A percentile compares a stretch with the other conserved stretches of the same genome.
Evolutionary conservation across 768 basidiomycete species (phyloP).

Genomic region (Serendipita sp.): DNA sequence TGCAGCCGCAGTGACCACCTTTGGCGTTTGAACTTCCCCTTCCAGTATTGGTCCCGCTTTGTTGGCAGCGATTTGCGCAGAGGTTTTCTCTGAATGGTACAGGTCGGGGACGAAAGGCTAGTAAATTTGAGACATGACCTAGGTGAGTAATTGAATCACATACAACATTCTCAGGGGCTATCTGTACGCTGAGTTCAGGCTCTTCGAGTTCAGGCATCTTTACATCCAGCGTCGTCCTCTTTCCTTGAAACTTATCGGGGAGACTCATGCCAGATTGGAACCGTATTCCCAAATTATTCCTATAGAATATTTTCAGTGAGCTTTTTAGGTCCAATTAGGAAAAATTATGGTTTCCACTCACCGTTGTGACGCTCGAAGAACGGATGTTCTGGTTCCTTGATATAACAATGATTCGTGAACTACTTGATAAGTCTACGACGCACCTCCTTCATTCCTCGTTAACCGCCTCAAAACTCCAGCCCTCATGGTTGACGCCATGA

Average conservation of each 20-base stretch:
- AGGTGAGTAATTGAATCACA: neutral
- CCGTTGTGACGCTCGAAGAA: too few relatives aligned
- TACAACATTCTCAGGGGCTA: neutral
- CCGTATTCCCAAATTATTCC: too few relatives aligned
- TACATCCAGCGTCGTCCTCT: neutral
- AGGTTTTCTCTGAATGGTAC: neutral
- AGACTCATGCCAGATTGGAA: too few relatives aligned
- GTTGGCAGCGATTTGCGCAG: neutral
- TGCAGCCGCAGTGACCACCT: neutral
- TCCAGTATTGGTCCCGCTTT: neutral
- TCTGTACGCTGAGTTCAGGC: neutral
- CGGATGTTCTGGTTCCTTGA: too few relatives aligned
- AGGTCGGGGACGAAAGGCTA: neutral
- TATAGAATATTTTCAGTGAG: too few relatives aligned
- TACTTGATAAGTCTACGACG: too few relatives aligned
- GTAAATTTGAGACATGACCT: neutral
- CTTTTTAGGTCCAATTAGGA: too few relatives aligned
- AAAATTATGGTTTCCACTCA: too few relatives aligned
- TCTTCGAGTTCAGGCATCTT: neutral
- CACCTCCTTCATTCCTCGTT: too few relatives aligned
- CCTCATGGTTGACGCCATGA: too few relatives aligned
- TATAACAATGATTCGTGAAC: too few relatives aligned
- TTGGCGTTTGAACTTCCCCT: neutral
- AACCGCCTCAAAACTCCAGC: too few relatives aligned
- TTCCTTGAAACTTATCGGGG: slow-evolving; percentile 4